These are phyloP conservation scores for Tephrocybe sp. DNA, from an alignment of 768 basidiomycete genomes.

Conservation along the genomic window DNA sequence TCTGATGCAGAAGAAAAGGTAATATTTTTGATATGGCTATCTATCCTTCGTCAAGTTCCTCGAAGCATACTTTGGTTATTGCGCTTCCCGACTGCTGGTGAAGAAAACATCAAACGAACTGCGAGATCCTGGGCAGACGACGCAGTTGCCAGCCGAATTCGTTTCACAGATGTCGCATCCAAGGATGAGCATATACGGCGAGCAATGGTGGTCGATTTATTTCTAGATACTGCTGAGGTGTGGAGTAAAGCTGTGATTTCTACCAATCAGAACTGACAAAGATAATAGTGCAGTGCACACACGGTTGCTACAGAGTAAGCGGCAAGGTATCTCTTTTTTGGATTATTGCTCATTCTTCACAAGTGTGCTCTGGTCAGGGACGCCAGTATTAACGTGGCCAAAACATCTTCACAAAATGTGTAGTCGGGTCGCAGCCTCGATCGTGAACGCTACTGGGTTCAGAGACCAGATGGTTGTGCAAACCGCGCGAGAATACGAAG, in stretches of 20 bases:
- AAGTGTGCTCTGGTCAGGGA: constrained; percentile 3
- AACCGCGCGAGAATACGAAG: not conserved
- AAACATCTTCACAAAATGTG: constrained; percentile 4
- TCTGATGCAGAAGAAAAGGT: not conserved
- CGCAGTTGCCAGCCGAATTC: not conserved
- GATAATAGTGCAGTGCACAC: constrained; percentile 3
- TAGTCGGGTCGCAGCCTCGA: not conserved
- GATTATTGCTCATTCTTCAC: not conserved
- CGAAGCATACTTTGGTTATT: not conserved
- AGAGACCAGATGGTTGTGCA: constrained; percentile 3
- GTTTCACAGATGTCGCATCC: not conserved
- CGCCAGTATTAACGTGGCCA: constrained; percentile 1
- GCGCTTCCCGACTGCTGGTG: constrained; percentile 1
- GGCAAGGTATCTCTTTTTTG: not conserved
- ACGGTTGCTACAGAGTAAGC: constrained; percentile 2
- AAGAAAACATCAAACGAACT: constrained; percentile 1
- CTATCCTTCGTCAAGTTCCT: not conserved
- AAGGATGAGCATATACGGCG: not conserved
- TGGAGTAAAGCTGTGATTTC: not conserved
- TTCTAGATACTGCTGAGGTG: constrained; percentile 4
- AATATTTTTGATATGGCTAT: not conserved
- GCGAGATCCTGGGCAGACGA: not conserved
- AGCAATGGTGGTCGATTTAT: not conserved
- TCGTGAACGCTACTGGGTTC: constrained; percentile 1
- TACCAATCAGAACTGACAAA: not conserved